Evolutionary conservation across 2,329 filamentous ascomycete species (phyloP), one percentile per base, ranked within the genome.

Genomic region (Fusarium newnesense): DNA sequence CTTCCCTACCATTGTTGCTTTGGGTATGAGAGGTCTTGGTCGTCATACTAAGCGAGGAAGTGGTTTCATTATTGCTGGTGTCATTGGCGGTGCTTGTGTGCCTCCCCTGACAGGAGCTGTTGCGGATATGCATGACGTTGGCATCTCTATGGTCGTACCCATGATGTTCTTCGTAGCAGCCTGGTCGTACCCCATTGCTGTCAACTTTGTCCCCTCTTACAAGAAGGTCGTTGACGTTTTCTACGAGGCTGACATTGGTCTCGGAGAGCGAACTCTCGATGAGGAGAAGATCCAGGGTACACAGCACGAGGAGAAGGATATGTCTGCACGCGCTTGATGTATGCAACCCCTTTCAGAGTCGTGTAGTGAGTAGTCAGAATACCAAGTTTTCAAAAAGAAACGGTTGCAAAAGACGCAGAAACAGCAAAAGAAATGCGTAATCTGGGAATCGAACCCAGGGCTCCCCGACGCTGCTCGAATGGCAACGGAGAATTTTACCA

Each of bases 1-100:
- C 80, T 96, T 95, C 85, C 93, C 93, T 0, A 95, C 93, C 24
- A 94, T 96, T 77, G 90, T 96, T 36, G 92, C 93, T 8, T 85
- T 95, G 6, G 92, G 92, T 13, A 94, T 94, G 85, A 88, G 92
- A 28, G 93, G 92, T 5, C 86, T 95, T 2, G 93, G 94, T 10
- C 88, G 90, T 24, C 91, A 96, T 82, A 93, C 91, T 40, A 95
- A 95, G 85, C 88, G 92, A 68, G 93, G 93, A 3, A 91, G 90
- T 5, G 92, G 92, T 9, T 92, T 89, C 80, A 90, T 84, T 65
- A 87, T 94, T 4, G 91, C 86, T 9, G 92, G 91, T 73, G 92
- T 95, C 2, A 85, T 88, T 21, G 93, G 93, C 19, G 93, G 93
- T 64, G 93, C 93, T 5, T 87, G 89, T 37, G 92, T 95, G 12